Conservation (phyloP, 2,329 filamentous ascomycete genomes). For the Alternaria viburni region DNA sequence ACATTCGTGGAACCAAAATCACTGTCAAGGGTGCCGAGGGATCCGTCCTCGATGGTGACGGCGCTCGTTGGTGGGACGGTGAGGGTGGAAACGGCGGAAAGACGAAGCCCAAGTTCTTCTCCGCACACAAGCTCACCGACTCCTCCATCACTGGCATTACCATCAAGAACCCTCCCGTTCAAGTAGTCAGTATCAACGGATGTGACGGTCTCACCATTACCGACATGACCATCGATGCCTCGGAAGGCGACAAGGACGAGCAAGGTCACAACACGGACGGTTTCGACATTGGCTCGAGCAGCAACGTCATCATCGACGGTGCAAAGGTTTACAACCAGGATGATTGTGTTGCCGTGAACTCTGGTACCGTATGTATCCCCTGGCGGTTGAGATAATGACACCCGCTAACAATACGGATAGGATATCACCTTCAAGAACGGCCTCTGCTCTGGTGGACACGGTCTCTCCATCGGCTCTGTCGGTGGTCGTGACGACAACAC, state of each 20-base stretch:
- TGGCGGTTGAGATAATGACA: background rate
- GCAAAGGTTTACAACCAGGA: conserved; percentile 64
- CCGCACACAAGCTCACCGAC: conserved; percentile 57
- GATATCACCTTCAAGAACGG: conserved; percentile 47
- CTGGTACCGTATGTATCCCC: conserved; percentile 48
- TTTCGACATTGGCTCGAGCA: conserved; percentile 61
- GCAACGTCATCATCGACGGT: conserved; percentile 56
- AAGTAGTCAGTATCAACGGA: conserved; percentile 57
- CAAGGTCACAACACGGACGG: conserved; percentile 60
- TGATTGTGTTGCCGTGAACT: conserved; percentile 65
- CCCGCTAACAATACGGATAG: conserved; percentile 8
- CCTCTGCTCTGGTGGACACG: conserved; percentile 61
- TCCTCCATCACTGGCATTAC: conserved; percentile 58
- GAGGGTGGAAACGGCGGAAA: conserved; percentile 56
- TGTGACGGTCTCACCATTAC: conserved; percentile 54
- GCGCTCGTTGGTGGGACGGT: conserved; percentile 59
- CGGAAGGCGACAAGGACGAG: conserved; percentile 54
- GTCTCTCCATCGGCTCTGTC: conserved; percentile 64
- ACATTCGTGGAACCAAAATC: conserved; percentile 63
- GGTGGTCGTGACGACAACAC: conserved; percentile 61
- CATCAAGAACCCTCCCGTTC: conserved; percentile 62
- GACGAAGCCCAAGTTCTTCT: conserved; percentile 59
- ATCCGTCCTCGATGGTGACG: conserved; percentile 63
- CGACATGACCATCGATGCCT: conserved; percentile 63
- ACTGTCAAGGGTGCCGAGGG: conserved; percentile 64